Base-by-base conservation (phyloP, 495 filamentous ascomycete species). In the Penicillium bovifimosum region DNA sequence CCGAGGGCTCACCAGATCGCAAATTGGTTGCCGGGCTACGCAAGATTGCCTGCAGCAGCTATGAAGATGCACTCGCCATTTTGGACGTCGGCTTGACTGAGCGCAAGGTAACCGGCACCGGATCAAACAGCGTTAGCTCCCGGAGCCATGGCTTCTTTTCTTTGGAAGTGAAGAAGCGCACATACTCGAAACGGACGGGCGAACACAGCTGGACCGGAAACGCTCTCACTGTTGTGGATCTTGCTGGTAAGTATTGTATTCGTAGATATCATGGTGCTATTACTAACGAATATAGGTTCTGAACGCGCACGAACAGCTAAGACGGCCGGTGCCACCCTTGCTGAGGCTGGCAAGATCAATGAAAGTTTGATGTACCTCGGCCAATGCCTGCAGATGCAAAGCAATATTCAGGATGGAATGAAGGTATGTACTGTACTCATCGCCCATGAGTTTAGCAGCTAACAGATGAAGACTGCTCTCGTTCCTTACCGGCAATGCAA, bases 291-390 rank as follows among this genome's bases (percentile, higher is more conserved):
- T 7, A 0, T 28, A 82, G 82, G 84, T 8, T 96, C 93, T 48
- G 93, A 98, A 68, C 85, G 93, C 48, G 91, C 92, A 17, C 78
- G 90, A 59, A 90, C 90, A 48, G 91, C 95, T 11, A 96, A 96
- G 72, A 96, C 95, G 16, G 86, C 89, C 0, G 92, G 93, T 16
- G 84, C 90, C 0, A 96, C 91, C 1, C 80, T 98, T 2, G 91
- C 86, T 0, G 93, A 98, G 69, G 95, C 93, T 17, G 95, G 93
- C 14, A 96, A 96, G 68, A 98, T 98, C 61, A 98, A 98, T 63
- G 91, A 96, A 64, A 91, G 86, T 60, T 69, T 98, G 61, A 98
- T 98, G 95, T 96, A 96, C 67, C 81, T 98, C 1, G 93, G 93
- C 1, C 95, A 97, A 64, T 97, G 95, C 65, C 75, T 98, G 58